These are phyloP conservation scores for Fusarium sp. DNA, from an alignment of 2,329 filamentous ascomycete genomes.

Conservation along the genomic window DNA sequence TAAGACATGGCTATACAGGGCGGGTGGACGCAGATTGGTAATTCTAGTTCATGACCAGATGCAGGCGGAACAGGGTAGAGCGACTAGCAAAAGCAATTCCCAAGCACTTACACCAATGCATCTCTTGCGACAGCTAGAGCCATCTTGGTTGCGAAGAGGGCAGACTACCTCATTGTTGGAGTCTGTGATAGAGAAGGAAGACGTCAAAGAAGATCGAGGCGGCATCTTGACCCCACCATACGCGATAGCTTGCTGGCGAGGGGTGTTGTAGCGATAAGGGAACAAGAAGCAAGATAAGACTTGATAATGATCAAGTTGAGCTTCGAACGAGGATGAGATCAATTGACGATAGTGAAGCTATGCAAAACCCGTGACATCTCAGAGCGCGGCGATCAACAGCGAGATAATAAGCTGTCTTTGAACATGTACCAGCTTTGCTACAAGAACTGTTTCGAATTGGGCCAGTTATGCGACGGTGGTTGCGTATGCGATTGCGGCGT, in stretches of 20 bases:
- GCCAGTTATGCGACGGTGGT: conserved; percentile 38
- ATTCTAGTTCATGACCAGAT: conserved; percentile 19
- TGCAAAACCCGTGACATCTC: conserved; percentile 44
- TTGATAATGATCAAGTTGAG: conserved; percentile 29
- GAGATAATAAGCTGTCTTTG: conserved; percentile 40
- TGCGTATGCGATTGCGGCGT: conserved; percentile 42
- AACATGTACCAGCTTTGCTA: conserved; percentile 46
- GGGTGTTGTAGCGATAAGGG: conserved; percentile 41
- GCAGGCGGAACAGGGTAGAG: conserved; percentile 24
- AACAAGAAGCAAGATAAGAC: conserved; percentile 32
- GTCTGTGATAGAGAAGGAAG: conserved; percentile 92
- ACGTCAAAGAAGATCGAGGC: conserved; percentile 86
- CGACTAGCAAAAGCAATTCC: conserved; percentile 16
- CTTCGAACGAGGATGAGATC: conserved; percentile 42
- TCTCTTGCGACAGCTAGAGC: conserved; percentile 95
- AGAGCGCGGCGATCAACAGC: conserved; percentile 42
- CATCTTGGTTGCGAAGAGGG: conserved; percentile 94
- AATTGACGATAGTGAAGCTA: conserved; percentile 50
- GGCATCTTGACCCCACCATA: conserved; percentile 83
- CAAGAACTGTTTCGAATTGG: conserved; percentile 45
- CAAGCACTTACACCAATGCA: conserved; percentile 90
- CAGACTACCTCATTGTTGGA: conserved; percentile 97
- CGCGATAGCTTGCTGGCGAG: conserved; percentile 50
- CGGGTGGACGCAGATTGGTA: conserved; percentile 32
- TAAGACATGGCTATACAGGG: conserved; percentile 46